Evolutionary conservation across 2,329 filamentous ascomycete genomes (phyloP).

Genomic region (Lasiodiplodia hormozganensis): DNA sequence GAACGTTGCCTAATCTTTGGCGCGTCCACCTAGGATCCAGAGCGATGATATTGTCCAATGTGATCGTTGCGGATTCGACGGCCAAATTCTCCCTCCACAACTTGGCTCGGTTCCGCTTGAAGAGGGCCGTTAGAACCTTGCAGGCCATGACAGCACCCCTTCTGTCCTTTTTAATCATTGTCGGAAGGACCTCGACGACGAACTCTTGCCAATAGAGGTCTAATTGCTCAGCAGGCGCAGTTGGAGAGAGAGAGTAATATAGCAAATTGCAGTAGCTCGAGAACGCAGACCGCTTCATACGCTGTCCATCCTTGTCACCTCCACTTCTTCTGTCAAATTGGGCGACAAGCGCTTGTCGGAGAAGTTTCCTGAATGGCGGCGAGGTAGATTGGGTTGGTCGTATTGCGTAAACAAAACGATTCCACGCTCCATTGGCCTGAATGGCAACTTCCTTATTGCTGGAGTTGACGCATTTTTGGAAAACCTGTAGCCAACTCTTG

Average conservation of each 20-base stretch:
- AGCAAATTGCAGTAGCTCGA: slow-evolving; percentile 80
- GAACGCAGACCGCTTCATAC: slow-evolving; percentile 65
- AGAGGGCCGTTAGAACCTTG: slow-evolving; percentile 74
- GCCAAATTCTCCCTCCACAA: slow-evolving; percentile 79
- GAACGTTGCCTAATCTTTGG: slow-evolving; percentile 69
- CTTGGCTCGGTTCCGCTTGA: slow-evolving; percentile 64
- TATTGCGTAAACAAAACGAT: slow-evolving; percentile 78
- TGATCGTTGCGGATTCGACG: slow-evolving; percentile 55
- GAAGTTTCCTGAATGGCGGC: slow-evolving; percentile 63
- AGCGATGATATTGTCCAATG: slow-evolving; percentile 78
- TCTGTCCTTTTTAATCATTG: slow-evolving; percentile 31
- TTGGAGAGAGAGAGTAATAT: slow-evolving; percentile 82
- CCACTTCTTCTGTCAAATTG: slow-evolving; percentile 69
- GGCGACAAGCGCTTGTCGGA: slow-evolving; percentile 72
- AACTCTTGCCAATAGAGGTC: slow-evolving; percentile 82
- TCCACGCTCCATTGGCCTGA: slow-evolving; percentile 86
- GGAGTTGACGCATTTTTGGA: slow-evolving; percentile 85
- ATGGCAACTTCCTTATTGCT: slow-evolving; percentile 69
- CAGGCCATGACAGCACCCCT: slow-evolving; percentile 50
- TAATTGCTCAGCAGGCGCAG: slow-evolving; percentile 67
- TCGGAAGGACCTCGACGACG: slow-evolving; percentile 63
- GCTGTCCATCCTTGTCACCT: slow-evolving; percentile 54
- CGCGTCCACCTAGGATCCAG: slow-evolving; percentile 89
- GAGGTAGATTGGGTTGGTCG: slow-evolving; percentile 67
- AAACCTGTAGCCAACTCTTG: slow-evolving; percentile 75